Conservation (phyloP, 148 eudicot genomes). For the Fagopyrum esculentum region DNA sequence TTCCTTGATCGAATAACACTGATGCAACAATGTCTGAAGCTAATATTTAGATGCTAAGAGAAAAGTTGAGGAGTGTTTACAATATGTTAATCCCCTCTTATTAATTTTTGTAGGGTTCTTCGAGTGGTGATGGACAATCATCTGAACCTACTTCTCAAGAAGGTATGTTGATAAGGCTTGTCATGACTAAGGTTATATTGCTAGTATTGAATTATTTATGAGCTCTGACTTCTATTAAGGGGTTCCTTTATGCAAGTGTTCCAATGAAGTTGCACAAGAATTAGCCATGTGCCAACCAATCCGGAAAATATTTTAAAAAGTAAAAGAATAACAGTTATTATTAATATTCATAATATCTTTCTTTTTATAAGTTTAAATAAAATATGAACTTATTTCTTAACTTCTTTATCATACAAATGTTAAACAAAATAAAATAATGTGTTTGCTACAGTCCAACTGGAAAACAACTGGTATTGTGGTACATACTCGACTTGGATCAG, state of each 20-base stretch:
- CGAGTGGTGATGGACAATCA: constrained; percentile 54
- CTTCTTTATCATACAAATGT: too few species aligned
- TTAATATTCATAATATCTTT: too few species aligned
- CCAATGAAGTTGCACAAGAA: not conserved
- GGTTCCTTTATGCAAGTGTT: not conserved
- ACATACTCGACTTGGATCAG: too few species aligned
- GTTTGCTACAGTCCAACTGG: too few species aligned
- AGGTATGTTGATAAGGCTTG: constrained; percentile 28
- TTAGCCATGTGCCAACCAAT: too few species aligned
- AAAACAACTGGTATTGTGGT: too few species aligned
- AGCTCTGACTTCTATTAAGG: not conserved
- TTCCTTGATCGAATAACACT: not conserved
- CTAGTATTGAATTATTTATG: not conserved
- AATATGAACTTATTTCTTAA: too few species aligned
- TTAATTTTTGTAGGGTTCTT: constrained; percentile 42
- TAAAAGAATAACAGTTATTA: too few species aligned
- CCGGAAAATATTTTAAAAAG: too few species aligned
- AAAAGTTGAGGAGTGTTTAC: not conserved
- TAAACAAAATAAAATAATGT: too few species aligned
- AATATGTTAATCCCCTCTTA: not conserved
- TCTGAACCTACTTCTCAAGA: constrained; percentile 45
- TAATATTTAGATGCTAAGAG: not conserved
- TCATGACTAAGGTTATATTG: not conserved
- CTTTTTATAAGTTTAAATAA: too few species aligned
- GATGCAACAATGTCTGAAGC: constrained; percentile 34